A percentile compares a stretch with the other conserved stretches of the same genome.
These are phyloP conservation scores for Nitzschia palea DNA, from an alignment of 108 stramenopile species.

Conservation along the genomic window DNA sequence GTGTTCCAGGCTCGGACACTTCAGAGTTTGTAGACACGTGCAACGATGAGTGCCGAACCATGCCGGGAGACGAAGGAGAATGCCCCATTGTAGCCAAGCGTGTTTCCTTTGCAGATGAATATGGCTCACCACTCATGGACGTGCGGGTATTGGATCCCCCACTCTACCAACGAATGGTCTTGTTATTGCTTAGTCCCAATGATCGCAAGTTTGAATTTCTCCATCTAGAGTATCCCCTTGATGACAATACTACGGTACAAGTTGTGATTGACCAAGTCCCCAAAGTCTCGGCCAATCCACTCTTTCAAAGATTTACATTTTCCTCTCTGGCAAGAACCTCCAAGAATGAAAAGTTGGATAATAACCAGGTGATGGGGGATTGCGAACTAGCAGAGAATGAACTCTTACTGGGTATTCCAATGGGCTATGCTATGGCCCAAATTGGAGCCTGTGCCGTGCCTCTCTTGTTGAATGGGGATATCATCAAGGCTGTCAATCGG, in stretches of 20 bases:
- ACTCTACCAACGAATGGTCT: not conserved
- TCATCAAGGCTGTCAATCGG: slow-evolving; percentile 11
- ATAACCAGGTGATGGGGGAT: not conserved
- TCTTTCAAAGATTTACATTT: slow-evolving; percentile 8
- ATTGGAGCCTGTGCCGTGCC: slow-evolving; percentile 10
- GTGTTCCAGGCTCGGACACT: too few relatives aligned
- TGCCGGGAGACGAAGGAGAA: too few relatives aligned
- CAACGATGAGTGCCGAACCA: too few relatives aligned
- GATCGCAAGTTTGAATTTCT: slow-evolving; percentile 37
- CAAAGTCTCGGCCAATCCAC: not conserved
- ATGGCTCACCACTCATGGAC: not conserved
- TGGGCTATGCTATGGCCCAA: not conserved
- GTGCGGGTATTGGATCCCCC: slow-evolving; percentile 3
- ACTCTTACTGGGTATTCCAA: slow-evolving; percentile 4
- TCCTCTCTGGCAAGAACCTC: not conserved
- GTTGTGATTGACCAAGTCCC: slow-evolving; percentile 26
- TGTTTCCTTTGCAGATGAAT: slow-evolving; percentile 15
- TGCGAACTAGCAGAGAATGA: slow-evolving; percentile 7
- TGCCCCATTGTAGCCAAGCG: not conserved
- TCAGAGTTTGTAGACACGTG: too few relatives aligned
- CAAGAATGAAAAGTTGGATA: not conserved
- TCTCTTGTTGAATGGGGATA: slow-evolving; percentile 10
- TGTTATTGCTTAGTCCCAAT: slow-evolving; percentile 25
- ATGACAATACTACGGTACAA: slow-evolving; percentile 19
- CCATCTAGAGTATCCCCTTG: slow-evolving; percentile 23